Evolutionary conservation across 768 basidiomycete genomes (phyloP).

Genomic region (Stropharia rugosoannulata): DNA sequence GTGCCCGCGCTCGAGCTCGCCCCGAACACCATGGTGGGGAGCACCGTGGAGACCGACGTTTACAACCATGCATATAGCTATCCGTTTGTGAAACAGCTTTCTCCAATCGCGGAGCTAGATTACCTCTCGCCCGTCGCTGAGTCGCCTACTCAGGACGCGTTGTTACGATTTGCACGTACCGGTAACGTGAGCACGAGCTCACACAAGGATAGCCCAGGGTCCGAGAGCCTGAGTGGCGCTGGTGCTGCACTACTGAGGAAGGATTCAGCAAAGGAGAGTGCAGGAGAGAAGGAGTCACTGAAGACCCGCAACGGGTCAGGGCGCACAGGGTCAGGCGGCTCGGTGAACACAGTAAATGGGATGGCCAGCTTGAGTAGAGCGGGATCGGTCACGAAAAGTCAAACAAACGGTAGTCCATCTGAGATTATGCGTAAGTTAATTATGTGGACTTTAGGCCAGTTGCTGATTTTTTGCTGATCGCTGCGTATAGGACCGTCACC

Average conservation of each 20-base stretch:
- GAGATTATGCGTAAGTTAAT: conserved; percentile 43
- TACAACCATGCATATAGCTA: conserved; percentile 36
- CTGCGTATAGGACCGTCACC: conserved; percentile 44
- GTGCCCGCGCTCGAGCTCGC: conserved; percentile 1
- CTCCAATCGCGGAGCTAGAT: conserved; percentile 67
- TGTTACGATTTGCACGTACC: conserved; percentile 14
- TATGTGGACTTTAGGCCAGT: not conserved
- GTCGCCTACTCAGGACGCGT: conserved; percentile 14
- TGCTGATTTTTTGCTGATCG: conserved; percentile 4
- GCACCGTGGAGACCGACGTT: conserved; percentile 27
- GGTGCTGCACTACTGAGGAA: conserved; percentile 9
- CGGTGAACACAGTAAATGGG: conserved; percentile 15
- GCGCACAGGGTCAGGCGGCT: conserved; percentile 15
- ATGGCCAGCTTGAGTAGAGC: conserved; percentile 15
- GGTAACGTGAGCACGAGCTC: conserved; percentile 5
- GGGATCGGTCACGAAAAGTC: conserved; percentile 16
- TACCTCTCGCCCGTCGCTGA: conserved; percentile 47
- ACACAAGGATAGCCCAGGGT: conserved; percentile 14
- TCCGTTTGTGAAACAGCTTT: conserved; percentile 50
- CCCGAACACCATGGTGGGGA: conserved; percentile 7
- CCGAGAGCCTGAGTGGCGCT: conserved; percentile 9
- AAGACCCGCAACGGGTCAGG: conserved; percentile 13
- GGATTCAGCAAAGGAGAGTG: conserved; percentile 4
- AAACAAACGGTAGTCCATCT: conserved; percentile 31
- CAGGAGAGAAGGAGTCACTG: conserved; percentile 15